Evolutionary conservation across 2,329 filamentous ascomycete genomes (phyloP).

Genomic region (Penicillium sp.): DNA sequence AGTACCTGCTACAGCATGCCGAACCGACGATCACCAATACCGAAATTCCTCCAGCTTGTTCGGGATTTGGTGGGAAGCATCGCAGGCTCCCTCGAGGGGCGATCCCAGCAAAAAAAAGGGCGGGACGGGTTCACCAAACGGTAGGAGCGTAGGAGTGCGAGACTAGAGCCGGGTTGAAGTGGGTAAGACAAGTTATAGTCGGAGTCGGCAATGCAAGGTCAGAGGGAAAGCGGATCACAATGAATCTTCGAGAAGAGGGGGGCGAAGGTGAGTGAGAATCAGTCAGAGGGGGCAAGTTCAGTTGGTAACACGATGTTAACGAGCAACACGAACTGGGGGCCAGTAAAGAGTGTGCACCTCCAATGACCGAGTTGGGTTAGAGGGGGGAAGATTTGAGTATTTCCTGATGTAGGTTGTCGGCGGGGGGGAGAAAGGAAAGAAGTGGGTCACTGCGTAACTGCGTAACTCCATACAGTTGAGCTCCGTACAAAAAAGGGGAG

Average conservation of each 20-base stretch:
- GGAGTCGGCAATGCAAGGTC: conserved; percentile 17
- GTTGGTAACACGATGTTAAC: conserved; percentile 9
- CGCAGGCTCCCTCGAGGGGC: conserved; percentile 17
- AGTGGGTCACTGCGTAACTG: background rate
- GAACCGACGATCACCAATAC: conserved; percentile 15
- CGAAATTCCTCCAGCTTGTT: conserved; percentile 27
- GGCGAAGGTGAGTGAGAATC: background rate
- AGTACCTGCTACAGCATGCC: conserved; percentile 19
- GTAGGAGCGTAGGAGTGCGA: conserved; percentile 6
- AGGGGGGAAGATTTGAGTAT: conserved; percentile 1
- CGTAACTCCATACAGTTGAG: background rate
- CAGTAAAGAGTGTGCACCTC: conserved; percentile 2
- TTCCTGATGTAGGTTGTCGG: background rate
- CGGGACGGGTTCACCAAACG: conserved; percentile 12
- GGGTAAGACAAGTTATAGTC: conserved; percentile 9
- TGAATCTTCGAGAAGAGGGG: background rate
- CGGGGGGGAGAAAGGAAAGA: background rate
- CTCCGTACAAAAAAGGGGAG: background rate
- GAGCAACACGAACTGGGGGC: conserved; percentile 2
- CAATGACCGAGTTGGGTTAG: conserved; percentile 5
- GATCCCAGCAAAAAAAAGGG: background rate
- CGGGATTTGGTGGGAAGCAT: conserved; percentile 25
- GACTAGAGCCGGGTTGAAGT: conserved; percentile 7
- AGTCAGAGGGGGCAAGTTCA: conserved; percentile 10
- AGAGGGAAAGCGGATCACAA: conserved; percentile 16